Base-by-base conservation (phyloP, 495 filamentous ascomycete species). In the Rostrohypoxylon terebratum region DNA sequence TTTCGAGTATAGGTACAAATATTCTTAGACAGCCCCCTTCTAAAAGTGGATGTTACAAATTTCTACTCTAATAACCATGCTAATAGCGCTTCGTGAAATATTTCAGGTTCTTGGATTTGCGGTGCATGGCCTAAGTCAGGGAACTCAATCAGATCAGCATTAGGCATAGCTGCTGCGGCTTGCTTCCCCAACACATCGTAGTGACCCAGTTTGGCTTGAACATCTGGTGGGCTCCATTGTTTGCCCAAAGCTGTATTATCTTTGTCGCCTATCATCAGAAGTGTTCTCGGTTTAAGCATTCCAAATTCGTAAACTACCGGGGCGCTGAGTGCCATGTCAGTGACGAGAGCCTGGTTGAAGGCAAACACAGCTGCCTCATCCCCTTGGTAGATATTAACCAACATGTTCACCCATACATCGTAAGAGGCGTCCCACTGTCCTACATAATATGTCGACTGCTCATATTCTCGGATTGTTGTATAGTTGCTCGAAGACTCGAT, bases 241-340 rank as follows among this genome's bases (percentile, higher is more conserved):
- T 82, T 83, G 0, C 82, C 83, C 63, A 85, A 78, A 16, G 82
- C 83, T 1, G 82, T 83, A 51, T 75, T 82, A 59, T 84, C 82
- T 63, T 77, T 77, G 14, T 77, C 76, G 0, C 83, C 83, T 50
- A 84, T 65, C 18, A 84, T 21, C 36, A 85, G 38, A 36, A 84
- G 73, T 9, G 81, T 81, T 33, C 63, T 72, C 21, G 77, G 60
- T 53, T 73, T 75, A 51, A 85, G 53, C 60, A 75, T 40, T 0
- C 69, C 68, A 28, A 84, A 80, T 48, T 84, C 83, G 47, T 85
- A 80, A n/a, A 81, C 70, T 34, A 83, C 78, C 3, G 83, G 82
- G 48, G 79, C 78, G 10, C 78, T 83, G 53, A 83, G 71, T 7
- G 84, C 79, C 80, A 83, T 82, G 58, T 84, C 83, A 0, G 80